Percentiles rank a stretch among this genome's conserved stretches.
phyloP scores from a whole-genome alignment of 371 early-diverging fungal species.

The Rhizopus stolonifer region DNA sequence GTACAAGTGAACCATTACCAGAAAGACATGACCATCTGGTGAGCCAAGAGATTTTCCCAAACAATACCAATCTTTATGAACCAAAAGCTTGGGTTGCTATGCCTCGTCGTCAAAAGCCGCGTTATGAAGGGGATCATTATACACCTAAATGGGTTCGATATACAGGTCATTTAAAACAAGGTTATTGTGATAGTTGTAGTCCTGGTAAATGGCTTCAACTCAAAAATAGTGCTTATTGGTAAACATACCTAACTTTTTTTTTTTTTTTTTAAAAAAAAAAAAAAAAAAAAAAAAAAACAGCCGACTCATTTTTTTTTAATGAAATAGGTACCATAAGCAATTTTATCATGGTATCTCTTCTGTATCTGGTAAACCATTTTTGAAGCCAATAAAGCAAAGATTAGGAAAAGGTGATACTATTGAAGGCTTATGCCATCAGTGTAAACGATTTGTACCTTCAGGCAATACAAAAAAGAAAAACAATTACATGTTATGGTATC shows the following conservation, averaged over 20 bases:
- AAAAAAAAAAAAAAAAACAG: no score
- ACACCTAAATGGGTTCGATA: slow-evolving; percentile 82
- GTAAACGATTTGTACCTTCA: slow-evolving; percentile 73
- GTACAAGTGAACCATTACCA: slow-evolving; percentile 14
- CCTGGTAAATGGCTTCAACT: slow-evolving; percentile 86
- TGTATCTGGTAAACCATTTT: slow-evolving; percentile 73
- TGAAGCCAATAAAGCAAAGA: slow-evolving; percentile 65
- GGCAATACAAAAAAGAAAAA: slow-evolving; percentile 68
- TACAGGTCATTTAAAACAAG: slow-evolving; percentile 74
- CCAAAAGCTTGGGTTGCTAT: slow-evolving; percentile 5
- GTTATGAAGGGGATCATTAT: slow-evolving; percentile 74
- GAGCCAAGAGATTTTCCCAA: no score
- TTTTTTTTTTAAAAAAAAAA: no score
- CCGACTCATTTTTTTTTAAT: no score
- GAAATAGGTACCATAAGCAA: slow-evolving; percentile 79
- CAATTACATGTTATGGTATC: slow-evolving; percentile 72
- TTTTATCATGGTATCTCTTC: slow-evolving; percentile 84
- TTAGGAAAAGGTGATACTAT: slow-evolving; percentile 52
- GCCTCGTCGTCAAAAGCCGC: slow-evolving; percentile 57
- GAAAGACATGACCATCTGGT: no score
- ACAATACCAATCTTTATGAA: not conserved
- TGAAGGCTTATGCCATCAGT: slow-evolving; percentile 84
- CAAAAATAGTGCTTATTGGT: slow-evolving; percentile 91
- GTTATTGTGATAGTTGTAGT: slow-evolving; percentile 76
- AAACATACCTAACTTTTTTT: slow-evolving; percentile 33